Conservation (phyloP, 495 filamentous ascomycete species). For the Arthonia radiata region DNA sequence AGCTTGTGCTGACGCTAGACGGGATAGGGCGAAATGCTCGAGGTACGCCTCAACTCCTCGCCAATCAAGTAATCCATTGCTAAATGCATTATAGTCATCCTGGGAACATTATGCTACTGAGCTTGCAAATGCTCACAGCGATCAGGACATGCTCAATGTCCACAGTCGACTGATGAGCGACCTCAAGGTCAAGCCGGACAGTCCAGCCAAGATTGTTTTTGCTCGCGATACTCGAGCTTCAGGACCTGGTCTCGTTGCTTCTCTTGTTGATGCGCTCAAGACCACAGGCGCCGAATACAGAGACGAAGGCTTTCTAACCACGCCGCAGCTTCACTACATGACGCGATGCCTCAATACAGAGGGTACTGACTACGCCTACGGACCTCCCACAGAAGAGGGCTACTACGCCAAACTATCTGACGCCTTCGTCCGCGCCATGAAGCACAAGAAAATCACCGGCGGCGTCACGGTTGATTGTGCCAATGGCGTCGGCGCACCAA, state of each 20-base stretch:
- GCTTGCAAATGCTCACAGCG: conserved; percentile 58
- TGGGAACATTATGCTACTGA: conserved; percentile 78
- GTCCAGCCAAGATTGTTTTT: conserved; percentile 58
- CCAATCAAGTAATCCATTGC: conserved; percentile 1
- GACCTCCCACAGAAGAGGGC: conserved; percentile 63
- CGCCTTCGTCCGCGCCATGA: conserved; percentile 61
- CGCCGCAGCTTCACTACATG: conserved; percentile 88
- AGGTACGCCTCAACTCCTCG: conserved; percentile 23
- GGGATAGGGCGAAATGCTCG: conserved; percentile 71
- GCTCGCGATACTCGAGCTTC: conserved; percentile 85
- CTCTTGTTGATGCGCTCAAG: conserved; percentile 52
- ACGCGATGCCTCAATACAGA: conserved; percentile 86
- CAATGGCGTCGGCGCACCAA: conserved; percentile 88
- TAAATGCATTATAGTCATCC: conserved; percentile 22
- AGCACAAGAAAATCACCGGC: conserved; percentile 43
- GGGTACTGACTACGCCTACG: conserved; percentile 57
- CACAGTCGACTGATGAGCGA: conserved; percentile 48
- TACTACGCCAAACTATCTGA: conserved; percentile 79
- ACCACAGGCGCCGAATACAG: conserved; percentile 44
- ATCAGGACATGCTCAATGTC: conserved; percentile 44
- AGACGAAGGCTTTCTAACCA: conserved; percentile 76
- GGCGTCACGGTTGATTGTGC: conserved; percentile 76
- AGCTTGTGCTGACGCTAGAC: neutral
- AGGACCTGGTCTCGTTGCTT: conserved; percentile 53
- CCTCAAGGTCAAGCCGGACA: conserved; percentile 45